phyloP scores from a whole-genome alignment of 2,329 filamentous ascomycete species.

The Microdochium bolleyi region DNA sequence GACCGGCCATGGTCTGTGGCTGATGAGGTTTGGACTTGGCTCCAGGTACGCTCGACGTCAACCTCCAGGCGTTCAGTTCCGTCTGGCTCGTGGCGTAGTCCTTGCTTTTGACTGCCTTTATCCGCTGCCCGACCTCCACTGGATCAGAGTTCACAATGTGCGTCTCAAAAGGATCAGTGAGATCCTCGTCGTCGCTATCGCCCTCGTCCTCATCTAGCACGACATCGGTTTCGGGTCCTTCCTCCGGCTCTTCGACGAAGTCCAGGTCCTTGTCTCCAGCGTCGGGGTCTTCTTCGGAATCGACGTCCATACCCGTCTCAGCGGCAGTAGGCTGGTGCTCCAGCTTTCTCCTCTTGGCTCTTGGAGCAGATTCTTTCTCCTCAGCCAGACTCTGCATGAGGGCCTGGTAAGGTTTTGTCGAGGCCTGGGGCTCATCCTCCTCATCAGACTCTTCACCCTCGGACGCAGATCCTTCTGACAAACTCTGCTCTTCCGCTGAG shows the following conservation, averaged over 20 bases:
- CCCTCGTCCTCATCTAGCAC: conserved; percentile 23
- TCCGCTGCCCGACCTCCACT: conserved; percentile 43
- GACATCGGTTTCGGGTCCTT: conserved; percentile 27
- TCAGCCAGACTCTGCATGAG: conserved; percentile 50
- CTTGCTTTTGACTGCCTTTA: conserved; percentile 40
- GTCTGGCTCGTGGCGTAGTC: conserved; percentile 43
- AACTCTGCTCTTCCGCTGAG: conserved; percentile 22
- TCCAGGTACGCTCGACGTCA: conserved; percentile 37
- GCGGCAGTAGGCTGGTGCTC: conserved; percentile 25
- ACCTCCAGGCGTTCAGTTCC: conserved; percentile 36
- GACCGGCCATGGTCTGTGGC: conserved; percentile 26
- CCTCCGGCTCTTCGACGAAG: conserved; percentile 40
- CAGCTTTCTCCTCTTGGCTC: conserved; percentile 50
- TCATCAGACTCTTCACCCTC: conserved; percentile 40
- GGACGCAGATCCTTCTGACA: conserved; percentile 27
- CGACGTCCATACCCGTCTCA: conserved; percentile 12
- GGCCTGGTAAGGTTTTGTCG: conserved; percentile 44
- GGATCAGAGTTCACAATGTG: conserved; percentile 70
- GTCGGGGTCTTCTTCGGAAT: conserved; percentile 19
- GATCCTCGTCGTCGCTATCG: conserved; percentile 44
- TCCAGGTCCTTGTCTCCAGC: conserved; percentile 30
- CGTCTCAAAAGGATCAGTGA: conserved; percentile 65
- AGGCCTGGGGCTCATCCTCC: conserved; percentile 22
- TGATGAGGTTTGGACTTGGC: conserved; percentile 24
- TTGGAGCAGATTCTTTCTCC: conserved; percentile 32